A percentile compares a stretch with the other conserved stretches of the same genome.
phyloP scores from a whole-genome alignment of 106 monocot species.

The Xerophyta viscosa region DNA sequence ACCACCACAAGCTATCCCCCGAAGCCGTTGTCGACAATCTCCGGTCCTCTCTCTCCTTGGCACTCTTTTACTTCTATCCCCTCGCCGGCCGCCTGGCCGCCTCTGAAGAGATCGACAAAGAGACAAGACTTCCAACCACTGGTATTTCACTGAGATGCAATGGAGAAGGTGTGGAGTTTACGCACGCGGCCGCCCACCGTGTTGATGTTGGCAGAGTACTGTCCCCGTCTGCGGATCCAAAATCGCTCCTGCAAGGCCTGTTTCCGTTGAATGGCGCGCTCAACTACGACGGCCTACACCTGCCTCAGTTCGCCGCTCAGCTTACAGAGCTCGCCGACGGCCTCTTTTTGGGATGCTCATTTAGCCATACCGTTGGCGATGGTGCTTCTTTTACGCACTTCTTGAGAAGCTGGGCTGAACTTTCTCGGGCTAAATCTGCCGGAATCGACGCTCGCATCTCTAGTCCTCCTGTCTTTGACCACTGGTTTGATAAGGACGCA shows the following conservation, averaged over 20 bases:
- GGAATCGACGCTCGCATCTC: neutral
- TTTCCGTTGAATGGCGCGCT: conserved; percentile 15
- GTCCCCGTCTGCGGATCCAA: neutral
- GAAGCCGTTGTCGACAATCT: conserved; percentile 10
- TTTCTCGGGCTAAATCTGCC: neutral
- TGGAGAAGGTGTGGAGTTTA: conserved; percentile 13
- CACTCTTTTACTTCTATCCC: conserved; percentile 20
- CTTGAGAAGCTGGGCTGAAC: conserved; percentile 25
- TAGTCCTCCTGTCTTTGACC: conserved; percentile 9
- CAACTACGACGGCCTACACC: conserved; percentile 12
- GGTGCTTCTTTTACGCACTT: conserved; percentile 20
- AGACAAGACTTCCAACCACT: neutral
- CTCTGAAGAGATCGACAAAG: neutral
- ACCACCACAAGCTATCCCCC: neutral
- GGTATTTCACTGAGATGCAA: conserved; percentile 12
- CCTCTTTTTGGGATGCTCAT: conserved; percentile 23
- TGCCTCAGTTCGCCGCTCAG: conserved; percentile 16
- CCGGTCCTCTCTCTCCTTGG: conserved; percentile 8
- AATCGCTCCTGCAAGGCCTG: conserved; percentile 5
- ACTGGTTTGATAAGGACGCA: conserved; percentile 11
- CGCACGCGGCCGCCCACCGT: conserved; percentile 4
- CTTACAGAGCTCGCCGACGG: conserved; percentile 27
- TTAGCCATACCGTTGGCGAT: conserved; percentile 25
- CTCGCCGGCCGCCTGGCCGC: conserved; percentile 23
- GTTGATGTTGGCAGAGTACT: conserved; percentile 5